Percentiles rank a stretch among this genome's conserved stretches.
These are phyloP conservation scores for Rhodosporidiobolus odoratus DNA, from an alignment of 768 basidiomycete species.

Conservation along the genomic window DNA sequence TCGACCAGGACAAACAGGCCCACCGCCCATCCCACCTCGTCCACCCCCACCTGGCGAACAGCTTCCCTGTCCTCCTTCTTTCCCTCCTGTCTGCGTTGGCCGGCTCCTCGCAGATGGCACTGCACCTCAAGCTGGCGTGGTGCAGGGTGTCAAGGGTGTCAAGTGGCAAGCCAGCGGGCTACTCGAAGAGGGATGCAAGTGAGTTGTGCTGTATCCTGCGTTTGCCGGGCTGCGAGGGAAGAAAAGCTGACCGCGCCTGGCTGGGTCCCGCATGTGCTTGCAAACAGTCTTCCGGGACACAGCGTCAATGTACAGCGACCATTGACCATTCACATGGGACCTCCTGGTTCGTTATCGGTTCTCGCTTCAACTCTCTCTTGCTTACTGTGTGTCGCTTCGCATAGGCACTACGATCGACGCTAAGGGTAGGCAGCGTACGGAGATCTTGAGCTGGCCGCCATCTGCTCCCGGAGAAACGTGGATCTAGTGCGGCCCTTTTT, in stretches of 20 bases:
- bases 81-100: neutral
- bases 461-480: slow-evolving; percentile 5
- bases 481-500: slow-evolving; percentile 10
- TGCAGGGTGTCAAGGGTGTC: neutral
- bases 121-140: neutral
- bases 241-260: neutral
- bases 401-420: slow-evolving; percentile 10
- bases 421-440: slow-evolving; percentile 24
- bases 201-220: neutral
- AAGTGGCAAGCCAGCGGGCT: slow-evolving; percentile 29
- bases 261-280: neutral
- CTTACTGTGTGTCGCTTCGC: accelerated
- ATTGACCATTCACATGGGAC: slow-evolving; percentile 14
- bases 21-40: neutral
- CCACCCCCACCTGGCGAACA: neutral
- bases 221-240: neutral
- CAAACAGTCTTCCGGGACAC: slow-evolving; percentile 9
- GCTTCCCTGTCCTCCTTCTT: neutral
- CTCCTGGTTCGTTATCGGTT: slow-evolving; percentile 7
- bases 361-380: neutral
- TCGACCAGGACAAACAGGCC: neutral
- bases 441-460: slow-evolving; percentile 28
- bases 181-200: slow-evolving; percentile 22
- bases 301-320: neutral
- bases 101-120: slow-evolving; percentile 6